Evolutionary conservation across 2,329 filamentous ascomycete genomes (phyloP), one percentile per base, ranked within the genome.

Genomic region (Aspergillus carbonarius): DNA sequence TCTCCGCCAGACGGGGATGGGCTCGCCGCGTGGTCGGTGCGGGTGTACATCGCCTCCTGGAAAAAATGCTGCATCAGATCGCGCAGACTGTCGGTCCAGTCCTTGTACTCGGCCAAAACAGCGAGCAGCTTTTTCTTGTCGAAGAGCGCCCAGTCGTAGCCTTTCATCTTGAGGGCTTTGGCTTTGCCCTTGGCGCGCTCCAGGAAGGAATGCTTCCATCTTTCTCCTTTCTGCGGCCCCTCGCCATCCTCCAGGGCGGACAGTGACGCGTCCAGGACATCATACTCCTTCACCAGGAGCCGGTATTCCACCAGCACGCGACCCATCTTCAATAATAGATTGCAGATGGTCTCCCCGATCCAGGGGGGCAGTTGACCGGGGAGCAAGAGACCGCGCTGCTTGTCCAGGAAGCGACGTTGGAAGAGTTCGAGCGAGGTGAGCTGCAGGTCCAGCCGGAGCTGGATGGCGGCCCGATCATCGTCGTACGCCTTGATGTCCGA

Each of bases 101-200:
- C 56, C n/a, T 66, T 68, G 32, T 72, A 70, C 20, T 65, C 58
- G 2, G 68, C 66, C 9, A 70, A 51, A 7, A 70, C 62, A 8
- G 47, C 42, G 25, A 65, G 53, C 49, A 73, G 57, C 54, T 66
- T 70, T 54, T 69, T 64, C 58, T 65, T 70, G 55, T 73, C 69
- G 40, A 72, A 73, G 6, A 73, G 63, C 3, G 69, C 66, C 70
- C 70, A 72, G 60, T 73, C 65, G 30, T 67, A 68, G 3, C 68
- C 65, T 35, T 70, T 66, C 25, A 63, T 47, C 54, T 71, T 72
- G 18, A 69, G 60, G 1, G 50, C 30, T 30, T 64, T 66, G 18
- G 63, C 66, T 39, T 67, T 66, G 20, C 15, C 55, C 60, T 70
- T 70, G 4, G 58, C 66, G 15, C 63, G 58, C 18, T 68, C 61